Evolutionary conservation across 1,284 basidiomycete genomes (phyloP).

Genomic region (Inonotus obliquus): DNA sequence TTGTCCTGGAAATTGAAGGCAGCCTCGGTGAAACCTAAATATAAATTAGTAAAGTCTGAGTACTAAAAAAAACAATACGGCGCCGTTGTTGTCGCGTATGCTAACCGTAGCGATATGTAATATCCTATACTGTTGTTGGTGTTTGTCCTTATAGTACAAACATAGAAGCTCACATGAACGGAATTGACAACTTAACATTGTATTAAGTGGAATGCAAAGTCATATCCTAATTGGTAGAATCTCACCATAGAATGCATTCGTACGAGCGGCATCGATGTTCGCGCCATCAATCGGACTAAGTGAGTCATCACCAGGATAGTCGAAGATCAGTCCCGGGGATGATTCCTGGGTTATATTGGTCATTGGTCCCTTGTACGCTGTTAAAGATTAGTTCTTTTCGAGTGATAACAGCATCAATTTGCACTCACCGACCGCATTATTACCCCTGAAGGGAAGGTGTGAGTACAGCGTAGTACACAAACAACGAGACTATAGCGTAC

Average conservation of each 20-base stretch:
- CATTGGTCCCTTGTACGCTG: constrained; percentile 32
- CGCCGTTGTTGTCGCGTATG: too few species aligned
- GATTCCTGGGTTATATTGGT: constrained; percentile 29
- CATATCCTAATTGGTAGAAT: neutral
- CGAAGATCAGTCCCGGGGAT: constrained; percentile 34
- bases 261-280: constrained; percentile 43
- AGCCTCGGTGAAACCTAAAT: constrained; percentile 31
- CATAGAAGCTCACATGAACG: constrained; percentile 2
- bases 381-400: constrained; percentile 7
- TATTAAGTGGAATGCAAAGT: neutral
- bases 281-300: constrained; percentile 27
- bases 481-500: neutral
- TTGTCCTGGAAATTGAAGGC: constrained; percentile 44
- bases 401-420: neutral
- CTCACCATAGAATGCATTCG: constrained; percentile 44
- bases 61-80: neutral
- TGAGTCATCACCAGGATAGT: constrained; percentile 30
- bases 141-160: neutral
- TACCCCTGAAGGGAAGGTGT: neutral
- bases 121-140: constrained; percentile 39
- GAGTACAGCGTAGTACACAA: neutral
- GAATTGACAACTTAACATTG: neutral
- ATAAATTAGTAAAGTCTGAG: too few species aligned
- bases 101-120: constrained; percentile 33
- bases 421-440: constrained; percentile 2